Percentiles rank a stretch among this genome's conserved stretches.
Conservation (phyloP, 331 rosid genomes). For the Prunus yedoensis region DNA sequence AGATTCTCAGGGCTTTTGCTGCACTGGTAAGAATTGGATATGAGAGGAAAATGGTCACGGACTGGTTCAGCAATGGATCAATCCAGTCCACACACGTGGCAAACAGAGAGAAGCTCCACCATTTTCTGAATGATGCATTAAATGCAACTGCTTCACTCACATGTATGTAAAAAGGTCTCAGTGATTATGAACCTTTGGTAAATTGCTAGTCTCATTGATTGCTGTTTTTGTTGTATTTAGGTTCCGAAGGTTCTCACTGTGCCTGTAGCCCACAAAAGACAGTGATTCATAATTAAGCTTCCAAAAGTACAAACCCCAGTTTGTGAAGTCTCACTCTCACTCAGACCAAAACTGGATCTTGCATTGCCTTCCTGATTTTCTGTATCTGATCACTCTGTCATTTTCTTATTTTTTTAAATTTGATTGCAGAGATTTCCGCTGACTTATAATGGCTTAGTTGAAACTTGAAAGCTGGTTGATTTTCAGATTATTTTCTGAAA, state of each 20-base stretch:
- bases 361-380: neutral
- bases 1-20: no score
- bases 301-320: neutral
- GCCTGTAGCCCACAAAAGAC: neutral
- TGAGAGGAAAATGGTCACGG: constrained; percentile 2
- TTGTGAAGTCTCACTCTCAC: neutral
- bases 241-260: neutral
- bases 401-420: neutral
- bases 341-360: neutral
- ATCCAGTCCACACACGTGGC: neutral
- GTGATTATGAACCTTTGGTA: neutral
- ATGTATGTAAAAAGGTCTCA: neutral
- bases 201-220: neutral
- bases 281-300: neutral
- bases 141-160: neutral
- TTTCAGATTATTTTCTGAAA: neutral
- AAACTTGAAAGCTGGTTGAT: neutral
- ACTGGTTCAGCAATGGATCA: neutral
- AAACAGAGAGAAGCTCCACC: neutral
- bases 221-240: neutral
- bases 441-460: neutral
- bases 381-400: neutral
- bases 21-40: neutral
- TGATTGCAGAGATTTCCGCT: neutral
- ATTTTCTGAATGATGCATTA: neutral